Conservation (phyloP, 2,329 filamentous ascomycete species). For the Venturia asperata region DNA sequence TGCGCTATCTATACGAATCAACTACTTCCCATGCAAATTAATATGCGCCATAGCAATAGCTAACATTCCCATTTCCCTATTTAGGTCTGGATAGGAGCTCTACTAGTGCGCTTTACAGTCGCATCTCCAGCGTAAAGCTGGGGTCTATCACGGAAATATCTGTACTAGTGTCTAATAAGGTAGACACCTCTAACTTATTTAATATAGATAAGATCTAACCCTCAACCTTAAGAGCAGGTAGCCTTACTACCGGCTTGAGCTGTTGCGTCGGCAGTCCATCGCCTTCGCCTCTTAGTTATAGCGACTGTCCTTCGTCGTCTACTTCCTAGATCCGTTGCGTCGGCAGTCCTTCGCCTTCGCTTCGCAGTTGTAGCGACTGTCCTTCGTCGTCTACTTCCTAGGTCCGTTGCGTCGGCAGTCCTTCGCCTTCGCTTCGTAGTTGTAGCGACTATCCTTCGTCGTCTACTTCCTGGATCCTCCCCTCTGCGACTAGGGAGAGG, state of each 20-base stretch:
- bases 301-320: background rate
- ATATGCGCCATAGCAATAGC: too few species aligned
- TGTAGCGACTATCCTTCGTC: background rate
- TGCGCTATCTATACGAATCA: background rate
- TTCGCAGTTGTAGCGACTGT: too few species aligned
- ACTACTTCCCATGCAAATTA: too few species aligned
- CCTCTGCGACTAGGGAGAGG: background rate
- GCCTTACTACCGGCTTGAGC: background rate
- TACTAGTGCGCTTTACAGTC: background rate
- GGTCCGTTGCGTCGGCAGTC: background rate
- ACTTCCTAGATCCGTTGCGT: too few species aligned
- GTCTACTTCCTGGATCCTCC: background rate
- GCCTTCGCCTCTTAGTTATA: background rate
- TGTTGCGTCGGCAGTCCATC: background rate
- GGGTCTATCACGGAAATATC: background rate
- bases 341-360: too few species aligned
- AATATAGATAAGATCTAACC: background rate
- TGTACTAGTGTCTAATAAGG: background rate
- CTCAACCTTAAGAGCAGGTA: background rate
- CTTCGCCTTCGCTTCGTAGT: background rate
- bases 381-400: too few species aligned
- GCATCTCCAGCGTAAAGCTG: background rate
- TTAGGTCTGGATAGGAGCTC: too few species aligned
- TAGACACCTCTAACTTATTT: background rate
- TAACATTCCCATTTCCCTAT: too few species aligned